phyloP scores from a whole-genome alignment of 768 basidiomycete species.

The Leccinum boreale region DNA sequence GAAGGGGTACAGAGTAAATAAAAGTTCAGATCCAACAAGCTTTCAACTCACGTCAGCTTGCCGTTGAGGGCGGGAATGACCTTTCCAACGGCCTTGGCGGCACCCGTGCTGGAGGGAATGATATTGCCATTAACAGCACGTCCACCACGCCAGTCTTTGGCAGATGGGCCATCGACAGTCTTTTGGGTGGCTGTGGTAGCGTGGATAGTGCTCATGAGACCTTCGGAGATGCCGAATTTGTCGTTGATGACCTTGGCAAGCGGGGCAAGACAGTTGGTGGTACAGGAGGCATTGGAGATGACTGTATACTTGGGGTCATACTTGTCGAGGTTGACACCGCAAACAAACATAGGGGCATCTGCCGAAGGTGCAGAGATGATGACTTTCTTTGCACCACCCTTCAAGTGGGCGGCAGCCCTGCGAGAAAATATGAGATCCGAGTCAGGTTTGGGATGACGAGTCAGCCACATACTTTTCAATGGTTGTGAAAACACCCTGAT shows the following conservation, averaged over 20 bases:
- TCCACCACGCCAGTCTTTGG: conserved; percentile 97
- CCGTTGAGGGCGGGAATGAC: conserved; percentile 96
- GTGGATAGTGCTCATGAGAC: conserved; percentile 98
- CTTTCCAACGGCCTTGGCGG: conserved; percentile 98
- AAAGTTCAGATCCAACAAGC: background rate
- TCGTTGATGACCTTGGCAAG: conserved; percentile 98
- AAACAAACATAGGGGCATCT: conserved; percentile 93
- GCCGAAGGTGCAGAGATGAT: conserved; percentile 99
- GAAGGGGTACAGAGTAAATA: background rate
- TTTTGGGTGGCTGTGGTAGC: conserved; percentile 95
- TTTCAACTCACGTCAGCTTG: conserved; percentile 85
- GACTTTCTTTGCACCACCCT: conserved; percentile 99
- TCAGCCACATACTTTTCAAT: conserved; percentile 64
- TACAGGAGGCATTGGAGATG: conserved; percentile 99
- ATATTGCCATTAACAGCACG: conserved; percentile 97
- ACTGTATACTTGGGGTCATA: conserved; percentile 90
- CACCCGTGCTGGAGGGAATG: conserved; percentile 98
- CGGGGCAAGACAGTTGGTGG: conserved; percentile 99
- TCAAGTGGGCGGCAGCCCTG: conserved; percentile 88
- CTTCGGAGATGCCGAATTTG: conserved; percentile 95
- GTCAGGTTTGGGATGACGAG: background rate
- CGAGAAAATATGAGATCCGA: conserved; percentile 4
- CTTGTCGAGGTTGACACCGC: conserved; percentile 90
- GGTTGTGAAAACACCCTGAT: conserved; percentile 94
- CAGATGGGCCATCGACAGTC: conserved; percentile 90